A percentile compares a stretch with the other conserved stretches of the same genome.
These are phyloP conservation scores for Vickermania ingenoplastis DNA, from an alignment of 208 protist genomes.

Conservation along the genomic window DNA sequence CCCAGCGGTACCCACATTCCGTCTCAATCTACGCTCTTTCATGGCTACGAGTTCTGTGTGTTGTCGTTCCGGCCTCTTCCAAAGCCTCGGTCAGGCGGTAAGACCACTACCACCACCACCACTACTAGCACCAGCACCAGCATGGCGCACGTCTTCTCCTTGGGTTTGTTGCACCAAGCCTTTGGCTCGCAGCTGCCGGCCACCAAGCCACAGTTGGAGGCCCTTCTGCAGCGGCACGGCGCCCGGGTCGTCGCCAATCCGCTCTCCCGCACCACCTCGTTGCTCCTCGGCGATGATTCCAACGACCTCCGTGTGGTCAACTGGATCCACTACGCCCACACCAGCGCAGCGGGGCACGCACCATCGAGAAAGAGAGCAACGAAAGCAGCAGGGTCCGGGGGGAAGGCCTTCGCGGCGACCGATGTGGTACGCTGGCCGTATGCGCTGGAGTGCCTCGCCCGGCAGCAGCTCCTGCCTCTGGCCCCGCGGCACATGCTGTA, in stretches of 20 bases:
- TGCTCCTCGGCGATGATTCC: conserved; percentile 11
- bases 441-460: conserved; percentile 18
- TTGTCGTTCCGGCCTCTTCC: conserved; percentile 7
- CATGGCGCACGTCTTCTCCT: too few relatives aligned
- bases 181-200: not conserved
- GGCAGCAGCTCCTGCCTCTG: conserved; percentile 13
- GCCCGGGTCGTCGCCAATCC: conserved; percentile 35
- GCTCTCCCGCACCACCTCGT: conserved; percentile 14
- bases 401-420: conserved; percentile 1
- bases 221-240: conserved; percentile 24
- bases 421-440: conserved; percentile 23
- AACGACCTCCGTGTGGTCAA: conserved; percentile 15
- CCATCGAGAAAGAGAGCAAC: not conserved
- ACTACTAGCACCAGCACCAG: too few relatives aligned
- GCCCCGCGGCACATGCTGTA: conserved; percentile 31
- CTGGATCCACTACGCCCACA: conserved; percentile 12
- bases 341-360: not conserved
- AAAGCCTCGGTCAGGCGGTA: not conserved
- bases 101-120: not conserved
- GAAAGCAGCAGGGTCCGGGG: not conserved
- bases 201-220: conserved; percentile 15
- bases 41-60: conserved; percentile 36
- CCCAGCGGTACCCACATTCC: too few relatives aligned
- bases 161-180: too few relatives aligned
- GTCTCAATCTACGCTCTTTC: conserved; percentile 6